Base-by-base conservation (phyloP, 306 rosid species). In the Corylus avellana region DNA sequence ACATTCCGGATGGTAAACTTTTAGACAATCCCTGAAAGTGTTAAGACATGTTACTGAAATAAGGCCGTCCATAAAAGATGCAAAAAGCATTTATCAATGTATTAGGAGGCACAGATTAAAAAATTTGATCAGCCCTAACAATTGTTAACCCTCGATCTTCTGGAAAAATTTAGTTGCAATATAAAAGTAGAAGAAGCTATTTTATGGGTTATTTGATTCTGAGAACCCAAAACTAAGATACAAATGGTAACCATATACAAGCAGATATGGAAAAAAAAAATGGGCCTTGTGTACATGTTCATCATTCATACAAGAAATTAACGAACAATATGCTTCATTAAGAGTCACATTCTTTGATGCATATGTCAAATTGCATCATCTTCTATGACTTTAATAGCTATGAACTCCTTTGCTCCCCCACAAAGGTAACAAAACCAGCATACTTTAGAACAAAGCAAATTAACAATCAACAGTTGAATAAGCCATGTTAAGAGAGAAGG, bases 1-100 rank as follows among this genome's bases (percentile, higher is more conserved):
- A 53, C 97, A 94, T 6, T 62, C 44, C 0, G 81, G 27, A 88
- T 92, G 96, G 80, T 90, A 94, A 79, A 86, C 96, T 77, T 92
- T 90, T 9, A 64, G 75, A 78, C 97, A 90, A 9, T 73, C 78
- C 79, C 97, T 91, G 84, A 74, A 57, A 84, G 12, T 59, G 70
- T 44, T 46, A 58, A 58, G 27, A 57, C 12, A 20, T 11, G 32
- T 20, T 57, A 20, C 63, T 25, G 27, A 11, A 57, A 57, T 57
- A 57, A 57, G 63, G 27, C 9, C 4, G 5, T n/a, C 46, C 46
- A 42, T 42, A 42, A 0, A 8, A 42, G 46, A 42, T 42, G 46
- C 7, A 6, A 42, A 42, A 42, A 42, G 7, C 46, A 42, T 5
- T 42, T 42, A 42, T 42, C 46, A 42, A 42, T 42, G 46, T 6